A percentile compares a stretch with the other conserved stretches of the same genome.
Conservation (phyloP, 306 rosid species). For the Fagus crenata region DNA sequence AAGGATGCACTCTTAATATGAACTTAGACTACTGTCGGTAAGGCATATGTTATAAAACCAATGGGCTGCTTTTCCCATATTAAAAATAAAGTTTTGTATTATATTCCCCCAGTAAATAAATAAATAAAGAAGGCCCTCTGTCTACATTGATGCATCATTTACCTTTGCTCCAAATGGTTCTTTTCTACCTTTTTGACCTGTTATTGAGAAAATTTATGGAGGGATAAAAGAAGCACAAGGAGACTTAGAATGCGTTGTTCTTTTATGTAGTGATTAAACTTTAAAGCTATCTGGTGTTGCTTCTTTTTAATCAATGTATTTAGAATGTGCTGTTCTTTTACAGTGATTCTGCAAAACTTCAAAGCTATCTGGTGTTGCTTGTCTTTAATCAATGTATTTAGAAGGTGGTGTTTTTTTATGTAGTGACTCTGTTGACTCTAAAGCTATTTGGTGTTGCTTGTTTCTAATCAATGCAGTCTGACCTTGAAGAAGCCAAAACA, state of each 20-base stretch:
- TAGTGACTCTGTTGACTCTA: no score
- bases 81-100: neutral
- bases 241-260: neutral
- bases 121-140: neutral
- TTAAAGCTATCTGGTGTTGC: slow-evolving; percentile 22
- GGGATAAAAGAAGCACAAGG: neutral
- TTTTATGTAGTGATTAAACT: neutral
- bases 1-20: neutral
- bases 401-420: no score
- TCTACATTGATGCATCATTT: neutral
- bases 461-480: slow-evolving; percentile 48
- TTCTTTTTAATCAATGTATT: slow-evolving; percentile 28
- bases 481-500: slow-evolving; percentile 68
- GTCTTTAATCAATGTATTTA: slow-evolving; percentile 28
- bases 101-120: no score
- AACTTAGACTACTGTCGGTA: neutral
- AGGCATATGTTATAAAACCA: neutral
- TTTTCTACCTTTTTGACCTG: neutral
- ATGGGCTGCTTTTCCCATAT: neutral
- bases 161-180: neutral
- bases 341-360: no score
- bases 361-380: slow-evolving; percentile 20
- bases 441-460: slow-evolving; percentile 21
- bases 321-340: neutral
- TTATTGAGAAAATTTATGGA: neutral